A percentile compares a stretch with the other conserved stretches of the same genome.
Evolutionary conservation across 2,329 filamentous ascomycete genomes (phyloP).

Genomic region (Fusarium pseudocircinatum): DNA sequence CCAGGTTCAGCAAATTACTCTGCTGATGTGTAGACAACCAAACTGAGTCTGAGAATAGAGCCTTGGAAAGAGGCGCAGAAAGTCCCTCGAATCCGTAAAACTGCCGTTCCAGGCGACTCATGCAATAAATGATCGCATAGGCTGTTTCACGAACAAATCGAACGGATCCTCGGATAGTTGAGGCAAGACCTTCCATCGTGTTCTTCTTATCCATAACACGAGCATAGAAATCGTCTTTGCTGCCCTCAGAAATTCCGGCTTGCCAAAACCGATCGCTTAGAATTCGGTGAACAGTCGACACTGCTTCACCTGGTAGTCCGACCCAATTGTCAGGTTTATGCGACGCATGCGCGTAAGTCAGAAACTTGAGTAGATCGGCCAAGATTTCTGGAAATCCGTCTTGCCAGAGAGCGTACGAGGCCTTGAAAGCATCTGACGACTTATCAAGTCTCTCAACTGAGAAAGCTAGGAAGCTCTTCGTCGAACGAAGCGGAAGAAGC

Average conservation of each 20-base stretch:
- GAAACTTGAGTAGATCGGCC: slow-evolving; percentile 84
- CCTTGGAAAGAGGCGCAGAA: slow-evolving; percentile 82
- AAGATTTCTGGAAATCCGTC: slow-evolving; percentile 83
- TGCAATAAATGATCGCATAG: slow-evolving; percentile 93
- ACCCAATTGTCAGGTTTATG: slow-evolving; percentile 89
- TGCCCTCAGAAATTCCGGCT: slow-evolving; percentile 94
- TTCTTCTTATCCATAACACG: slow-evolving; percentile 88
- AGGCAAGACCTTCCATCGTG: slow-evolving; percentile 93
- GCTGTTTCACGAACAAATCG: slow-evolving; percentile 91
- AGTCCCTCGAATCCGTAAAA: slow-evolving; percentile 93
- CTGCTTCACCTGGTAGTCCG: slow-evolving; percentile 78
- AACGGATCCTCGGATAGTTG: slow-evolving; percentile 88
- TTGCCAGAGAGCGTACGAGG: slow-evolving; percentile 85
- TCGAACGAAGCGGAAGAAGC: slow-evolving; percentile 82
- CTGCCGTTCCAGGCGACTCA: slow-evolving; percentile 85
- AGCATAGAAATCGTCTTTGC: slow-evolving; percentile 95
- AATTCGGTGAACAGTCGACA: slow-evolving; percentile 79
- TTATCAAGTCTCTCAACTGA: slow-evolving; percentile 90
- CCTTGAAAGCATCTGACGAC: slow-evolving; percentile 75
- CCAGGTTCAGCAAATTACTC: slow-evolving; percentile 89
- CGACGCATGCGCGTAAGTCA: slow-evolving; percentile 90
- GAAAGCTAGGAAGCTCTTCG: slow-evolving; percentile 91
- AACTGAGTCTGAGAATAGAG: slow-evolving; percentile 83
- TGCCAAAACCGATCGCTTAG: slow-evolving; percentile 98
- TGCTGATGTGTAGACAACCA: slow-evolving; percentile 91